Percentiles rank a stretch among this genome's conserved stretches.
These are phyloP conservation scores for Pseudogymnoascus sp. DNA, from an alignment of 2,329 filamentous ascomycete species.

Conservation along the genomic window DNA sequence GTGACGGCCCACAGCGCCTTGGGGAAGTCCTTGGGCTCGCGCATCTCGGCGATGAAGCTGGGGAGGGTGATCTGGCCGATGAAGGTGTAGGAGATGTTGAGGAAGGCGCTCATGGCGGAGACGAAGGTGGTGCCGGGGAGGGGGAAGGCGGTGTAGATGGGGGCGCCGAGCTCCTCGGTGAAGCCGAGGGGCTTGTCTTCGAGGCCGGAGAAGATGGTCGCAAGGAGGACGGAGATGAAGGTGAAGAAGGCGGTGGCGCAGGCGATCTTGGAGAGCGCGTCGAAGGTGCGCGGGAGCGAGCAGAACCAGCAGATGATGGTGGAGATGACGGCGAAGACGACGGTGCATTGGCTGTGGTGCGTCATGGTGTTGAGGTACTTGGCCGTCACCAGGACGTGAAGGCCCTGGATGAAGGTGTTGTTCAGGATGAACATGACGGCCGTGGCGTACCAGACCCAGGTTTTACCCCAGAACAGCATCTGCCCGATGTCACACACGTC, in stretches of 20 bases:
- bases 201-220: slow-evolving; percentile 71
- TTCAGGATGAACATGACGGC: slow-evolving; percentile 88
- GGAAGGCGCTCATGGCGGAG: slow-evolving; percentile 72
- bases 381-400: slow-evolving; percentile 77
- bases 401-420: slow-evolving; percentile 78
- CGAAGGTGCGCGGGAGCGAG: slow-evolving; percentile 80
- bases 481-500: slow-evolving; percentile 96
- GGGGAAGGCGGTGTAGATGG: slow-evolving; percentile 61
- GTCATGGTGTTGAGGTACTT: slow-evolving; percentile 89
- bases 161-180: slow-evolving; percentile 48
- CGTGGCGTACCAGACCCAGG: slow-evolving; percentile 59
- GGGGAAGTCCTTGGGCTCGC: slow-evolving; percentile 69
- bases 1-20: slow-evolving; percentile 90
- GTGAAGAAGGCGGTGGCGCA: slow-evolving; percentile 78
- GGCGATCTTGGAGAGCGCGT: slow-evolving; percentile 68
- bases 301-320: slow-evolving; percentile 67
- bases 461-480: slow-evolving; percentile 81
- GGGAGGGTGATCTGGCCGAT: slow-evolving; percentile 92
- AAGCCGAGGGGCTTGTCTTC: slow-evolving; percentile 66
- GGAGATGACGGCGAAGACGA: slow-evolving; percentile 68
- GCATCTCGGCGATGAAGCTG: slow-evolving; percentile 95
- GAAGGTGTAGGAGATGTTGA: slow-evolving; percentile 95
- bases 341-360: slow-evolving; percentile 62
- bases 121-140: slow-evolving; percentile 67
- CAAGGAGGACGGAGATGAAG: slow-evolving; percentile 78